Percentiles rank a stretch among this genome's conserved stretches.
Evolutionary conservation across 805 yeast species (phyloP).

Genomic region (Naumovozyma castellii): DNA sequence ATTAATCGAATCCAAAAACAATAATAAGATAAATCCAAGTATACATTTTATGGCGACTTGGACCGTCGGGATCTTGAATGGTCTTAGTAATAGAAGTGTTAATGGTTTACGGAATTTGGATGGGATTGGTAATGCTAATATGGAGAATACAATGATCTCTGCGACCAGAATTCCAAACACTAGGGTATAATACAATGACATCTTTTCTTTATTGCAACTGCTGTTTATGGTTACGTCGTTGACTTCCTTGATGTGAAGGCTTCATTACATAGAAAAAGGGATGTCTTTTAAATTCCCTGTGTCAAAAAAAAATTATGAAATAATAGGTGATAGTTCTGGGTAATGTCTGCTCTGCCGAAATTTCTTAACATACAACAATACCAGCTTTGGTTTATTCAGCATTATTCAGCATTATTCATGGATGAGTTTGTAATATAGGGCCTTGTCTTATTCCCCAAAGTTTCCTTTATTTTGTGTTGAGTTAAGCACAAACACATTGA

Average conservation of each 20-base stretch:
- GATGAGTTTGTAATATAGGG: too few relatives aligned
- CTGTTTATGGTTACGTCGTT: neutral
- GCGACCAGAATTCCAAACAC: slow-evolving; percentile 68
- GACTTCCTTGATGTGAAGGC: neutral
- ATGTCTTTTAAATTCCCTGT: too few relatives aligned
- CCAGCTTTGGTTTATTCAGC: too few relatives aligned
- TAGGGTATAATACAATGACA: slow-evolving; percentile 28
- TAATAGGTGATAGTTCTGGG: too few relatives aligned
- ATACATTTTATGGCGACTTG: slow-evolving; percentile 73
- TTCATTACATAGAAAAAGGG: neutral
- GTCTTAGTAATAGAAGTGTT: slow-evolving; percentile 51
- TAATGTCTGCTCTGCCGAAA: too few relatives aligned
- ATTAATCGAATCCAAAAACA: slow-evolving; percentile 83
- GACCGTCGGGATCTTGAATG: slow-evolving; percentile 62
- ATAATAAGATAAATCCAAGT: slow-evolving; percentile 69
- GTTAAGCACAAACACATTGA: too few relatives aligned
- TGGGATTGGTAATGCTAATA: slow-evolving; percentile 82
- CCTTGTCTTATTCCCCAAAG: too few relatives aligned
- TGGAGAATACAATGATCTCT: slow-evolving; percentile 71
- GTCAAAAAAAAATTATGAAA: too few relatives aligned
- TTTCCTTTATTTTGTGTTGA: too few relatives aligned
- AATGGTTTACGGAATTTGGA: slow-evolving; percentile 59
- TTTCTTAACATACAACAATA: too few relatives aligned
- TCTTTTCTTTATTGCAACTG: slow-evolving; percentile 1
- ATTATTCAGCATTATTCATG: too few relatives aligned